Base-by-base conservation (phyloP, 805 yeast species). In the Lachancea dasiensis region DNA sequence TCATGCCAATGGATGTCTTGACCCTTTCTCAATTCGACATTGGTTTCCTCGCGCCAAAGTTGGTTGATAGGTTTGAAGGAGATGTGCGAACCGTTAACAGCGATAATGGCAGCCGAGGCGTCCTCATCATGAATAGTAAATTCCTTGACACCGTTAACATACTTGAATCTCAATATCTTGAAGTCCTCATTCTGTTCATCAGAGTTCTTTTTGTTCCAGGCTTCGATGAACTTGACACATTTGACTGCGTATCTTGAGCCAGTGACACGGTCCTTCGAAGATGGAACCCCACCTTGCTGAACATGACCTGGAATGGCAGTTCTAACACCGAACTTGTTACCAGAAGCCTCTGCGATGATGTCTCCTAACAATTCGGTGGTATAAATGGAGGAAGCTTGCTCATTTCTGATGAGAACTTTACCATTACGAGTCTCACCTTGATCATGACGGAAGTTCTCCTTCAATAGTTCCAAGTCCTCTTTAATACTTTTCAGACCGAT, bases 241-340 rank as follows among this genome's bases (percentile, higher is more conserved):
- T 79, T 82, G 49, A 90, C 82, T 3, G 95, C 95, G 60, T 82
- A 81, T 59, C 97, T 77, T 5, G 89, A 79, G 5, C 95, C 95
- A 47, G 81, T 74, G 26, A 87, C 80, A 61, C 97, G 78, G 60
- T 92, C 98, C 68, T 89, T 83, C 5, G 97, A 86, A 6, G 95
- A 81, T 35, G 98, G 98, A 38, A 78, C 75, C 43, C 89, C 92
- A 60, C 98, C 98, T 66, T 92, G 98, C 70, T 92, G 98, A 41
- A 90, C 92, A 58, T 90, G 97, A 21, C 98, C 98, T 19, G 98
- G 98, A 43, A 89, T 77, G 11, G 97, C 97, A 4, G 95, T 87
- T 60, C 94, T 81, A 13, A 92, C 82, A 53, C 89, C 97, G 58
- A 85, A 92, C 48, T 70, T 72, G 33, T 83, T 85, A 26, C 72